phyloP scores from a whole-genome alignment of 2,329 filamentous ascomycete species.

The Colletotrichum truncatum region DNA sequence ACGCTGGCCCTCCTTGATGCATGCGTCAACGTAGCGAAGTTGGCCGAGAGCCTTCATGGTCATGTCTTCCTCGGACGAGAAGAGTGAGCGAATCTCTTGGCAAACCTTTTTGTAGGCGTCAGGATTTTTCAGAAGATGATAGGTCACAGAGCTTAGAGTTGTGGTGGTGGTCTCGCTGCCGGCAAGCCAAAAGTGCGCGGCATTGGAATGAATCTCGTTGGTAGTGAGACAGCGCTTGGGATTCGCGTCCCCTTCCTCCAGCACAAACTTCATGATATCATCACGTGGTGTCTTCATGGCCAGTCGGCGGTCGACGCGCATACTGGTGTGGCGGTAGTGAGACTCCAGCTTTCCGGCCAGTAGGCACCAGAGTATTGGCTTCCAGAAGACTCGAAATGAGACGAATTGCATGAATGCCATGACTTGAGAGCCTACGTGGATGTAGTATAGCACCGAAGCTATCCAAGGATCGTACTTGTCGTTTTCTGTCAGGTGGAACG shows the following conservation, averaged over 20 bases:
- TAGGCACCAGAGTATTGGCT: background rate
- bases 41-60: background rate
- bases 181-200: slow-evolving; percentile 33
- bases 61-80: background rate
- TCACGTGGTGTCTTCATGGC: background rate
- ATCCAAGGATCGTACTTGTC: background rate
- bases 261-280: background rate
- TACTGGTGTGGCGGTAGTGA: background rate
- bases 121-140: slow-evolving; percentile 46
- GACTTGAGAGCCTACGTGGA: background rate
- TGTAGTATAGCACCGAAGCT: background rate
- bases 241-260: background rate
- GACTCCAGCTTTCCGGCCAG: background rate
- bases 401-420: background rate
- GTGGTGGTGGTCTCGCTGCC: slow-evolving; percentile 47
- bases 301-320: background rate
- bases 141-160: slow-evolving; percentile 45
- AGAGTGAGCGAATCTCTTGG: slow-evolving; percentile 39
- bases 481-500: background rate
- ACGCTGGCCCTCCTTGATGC: background rate
- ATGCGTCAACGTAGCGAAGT: background rate
- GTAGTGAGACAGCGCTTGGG: background rate
- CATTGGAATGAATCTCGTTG: background rate
- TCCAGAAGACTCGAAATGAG: background rate
- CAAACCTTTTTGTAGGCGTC: slow-evolving; percentile 36